These are phyloP conservation scores for Terfezia boudieri DNA, from an alignment of 495 filamentous ascomycete genomes.

Conservation along the genomic window DNA sequence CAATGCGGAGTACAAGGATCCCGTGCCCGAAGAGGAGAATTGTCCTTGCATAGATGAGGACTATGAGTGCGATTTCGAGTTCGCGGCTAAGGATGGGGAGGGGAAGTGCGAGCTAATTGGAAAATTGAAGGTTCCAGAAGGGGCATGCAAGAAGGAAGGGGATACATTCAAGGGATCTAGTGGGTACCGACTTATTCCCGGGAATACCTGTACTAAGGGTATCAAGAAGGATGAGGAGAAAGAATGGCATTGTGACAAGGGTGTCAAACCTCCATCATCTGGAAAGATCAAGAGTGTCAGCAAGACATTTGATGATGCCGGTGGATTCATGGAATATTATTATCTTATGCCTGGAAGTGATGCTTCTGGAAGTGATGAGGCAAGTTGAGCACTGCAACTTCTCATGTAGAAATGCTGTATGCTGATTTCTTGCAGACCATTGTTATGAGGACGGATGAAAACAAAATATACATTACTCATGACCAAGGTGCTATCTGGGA, in stretches of 20 bases:
- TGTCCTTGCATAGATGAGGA: constrained; percentile 67
- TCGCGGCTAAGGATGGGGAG: constrained; percentile 36
- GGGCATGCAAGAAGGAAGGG: constrained; percentile 40
- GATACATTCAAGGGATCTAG: constrained; percentile 64
- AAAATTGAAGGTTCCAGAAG: constrained; percentile 27
- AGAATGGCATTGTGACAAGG: no score
- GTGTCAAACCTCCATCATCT: constrained; percentile 22
- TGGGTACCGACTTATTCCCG: constrained; percentile 79
- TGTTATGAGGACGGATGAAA: constrained; percentile 45
- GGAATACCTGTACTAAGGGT: constrained; percentile 48
- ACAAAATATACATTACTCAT: constrained; percentile 44
- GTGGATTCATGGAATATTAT: constrained; percentile 30
- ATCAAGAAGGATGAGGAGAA: constrained; percentile 28
- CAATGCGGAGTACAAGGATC: constrained; percentile 60
- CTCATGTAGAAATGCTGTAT: neutral
- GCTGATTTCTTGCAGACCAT: constrained; percentile 30
- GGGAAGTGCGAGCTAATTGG: constrained; percentile 36
- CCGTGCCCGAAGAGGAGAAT: constrained; percentile 34
- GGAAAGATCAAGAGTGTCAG: constrained; percentile 37
- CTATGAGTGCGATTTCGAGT: constrained; percentile 91
- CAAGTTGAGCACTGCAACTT: neutral
- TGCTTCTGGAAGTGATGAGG: constrained; percentile 41
- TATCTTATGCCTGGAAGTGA: constrained; percentile 65
- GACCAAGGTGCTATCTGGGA: constrained; percentile 76
- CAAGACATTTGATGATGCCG: constrained; percentile 36